A percentile compares a stretch with the other conserved stretches of the same genome.
phyloP scores from a whole-genome alignment of 2,329 filamentous ascomycete species.

The Sporothrix mexicana region DNA sequence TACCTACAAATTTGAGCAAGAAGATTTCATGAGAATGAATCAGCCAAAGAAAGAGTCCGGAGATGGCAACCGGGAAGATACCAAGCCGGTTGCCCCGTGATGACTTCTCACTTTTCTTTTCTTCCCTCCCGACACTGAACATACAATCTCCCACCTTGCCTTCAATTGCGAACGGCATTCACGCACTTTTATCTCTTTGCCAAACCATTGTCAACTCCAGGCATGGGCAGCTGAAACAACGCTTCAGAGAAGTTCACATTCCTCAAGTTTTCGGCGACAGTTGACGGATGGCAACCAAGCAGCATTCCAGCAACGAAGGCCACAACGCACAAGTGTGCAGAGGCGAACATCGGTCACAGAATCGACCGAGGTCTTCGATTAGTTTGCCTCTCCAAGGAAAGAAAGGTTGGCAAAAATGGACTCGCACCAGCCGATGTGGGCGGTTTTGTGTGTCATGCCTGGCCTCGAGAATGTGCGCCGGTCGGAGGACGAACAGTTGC shows the following conservation, averaged over 20 bases:
- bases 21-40: neutral
- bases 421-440: neutral
- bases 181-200: neutral
- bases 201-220: neutral
- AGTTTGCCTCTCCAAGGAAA: neutral
- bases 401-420: neutral
- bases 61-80: constrained; percentile 2
- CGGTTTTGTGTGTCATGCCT: neutral
- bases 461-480: neutral
- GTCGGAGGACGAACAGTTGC: neutral
- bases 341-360: too few relatives aligned
- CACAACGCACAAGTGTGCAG: neutral
- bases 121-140: neutral
- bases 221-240: constrained; percentile 22
- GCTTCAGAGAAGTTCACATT: neutral
- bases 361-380: neutral
- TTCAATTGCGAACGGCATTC: neutral
- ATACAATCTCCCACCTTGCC: neutral
- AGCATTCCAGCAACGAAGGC: neutral
- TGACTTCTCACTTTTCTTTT: neutral
- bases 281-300: neutral
- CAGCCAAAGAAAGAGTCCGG: neutral
- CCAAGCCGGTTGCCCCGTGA: constrained; percentile 8
- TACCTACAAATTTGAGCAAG: neutral
- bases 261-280: neutral